Conservation (phyloP, 352 stramenopile species). For the Blastocystis sp. region DNA sequence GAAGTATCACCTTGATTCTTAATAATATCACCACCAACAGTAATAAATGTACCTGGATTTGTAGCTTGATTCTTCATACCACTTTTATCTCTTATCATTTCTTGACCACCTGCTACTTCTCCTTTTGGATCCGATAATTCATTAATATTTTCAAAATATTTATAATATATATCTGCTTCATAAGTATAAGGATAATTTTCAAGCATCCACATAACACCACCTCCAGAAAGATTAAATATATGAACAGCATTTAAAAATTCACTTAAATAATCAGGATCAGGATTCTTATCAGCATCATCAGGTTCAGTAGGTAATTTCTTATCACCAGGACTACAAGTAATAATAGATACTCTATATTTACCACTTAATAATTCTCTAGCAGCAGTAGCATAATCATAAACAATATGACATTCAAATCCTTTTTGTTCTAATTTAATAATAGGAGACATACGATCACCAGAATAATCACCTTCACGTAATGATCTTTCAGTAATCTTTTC, state of each 20-base stretch:
- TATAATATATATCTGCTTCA: conserved; percentile 12
- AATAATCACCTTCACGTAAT: background rate
- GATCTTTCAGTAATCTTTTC: background rate
- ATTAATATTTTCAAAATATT: background rate
- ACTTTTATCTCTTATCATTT: conserved; percentile 9
- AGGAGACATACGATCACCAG: background rate
- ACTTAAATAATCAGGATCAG: background rate
- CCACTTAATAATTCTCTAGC: background rate
- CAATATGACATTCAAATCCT: conserved; percentile 18
- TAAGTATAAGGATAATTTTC: conserved; percentile 22
- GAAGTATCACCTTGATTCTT: too few species aligned
- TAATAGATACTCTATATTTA: conserved; percentile 3
- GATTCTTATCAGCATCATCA: too few species aligned
- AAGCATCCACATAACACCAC: conserved; percentile 10
- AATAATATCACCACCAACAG: conserved; percentile 4
- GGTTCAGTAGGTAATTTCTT: background rate
- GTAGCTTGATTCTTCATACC: background rate
- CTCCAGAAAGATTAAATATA: background rate
- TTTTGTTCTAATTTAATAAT: conserved; percentile 1
- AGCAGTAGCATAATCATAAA: conserved; percentile 15
- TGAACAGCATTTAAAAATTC: background rate
- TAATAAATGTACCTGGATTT: background rate
- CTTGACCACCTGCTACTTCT: background rate
- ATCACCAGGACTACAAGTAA: conserved; percentile 14
- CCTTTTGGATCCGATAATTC: background rate